Evolutionary conservation across 345 rosid genomes (phyloP).

Genomic region (Melaleuca alternifolia): DNA sequence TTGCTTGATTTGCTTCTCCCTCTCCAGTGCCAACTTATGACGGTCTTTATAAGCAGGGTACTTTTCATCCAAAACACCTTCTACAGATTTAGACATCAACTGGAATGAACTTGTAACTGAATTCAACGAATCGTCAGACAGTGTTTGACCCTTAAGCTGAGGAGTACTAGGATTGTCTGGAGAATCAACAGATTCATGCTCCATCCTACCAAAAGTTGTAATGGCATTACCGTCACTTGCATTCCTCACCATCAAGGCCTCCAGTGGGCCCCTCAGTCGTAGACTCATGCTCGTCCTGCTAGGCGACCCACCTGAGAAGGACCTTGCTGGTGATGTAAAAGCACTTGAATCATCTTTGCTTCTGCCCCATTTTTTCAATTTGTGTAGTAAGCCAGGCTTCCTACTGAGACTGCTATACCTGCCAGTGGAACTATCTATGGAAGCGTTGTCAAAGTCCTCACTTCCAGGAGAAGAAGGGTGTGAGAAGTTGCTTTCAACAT

Average conservation of each 20-base stretch:
- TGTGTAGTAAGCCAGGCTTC: slow-evolving; percentile 65
- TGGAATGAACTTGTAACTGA: slow-evolving; percentile 69
- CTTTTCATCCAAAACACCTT: slow-evolving; percentile 65
- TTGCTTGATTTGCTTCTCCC: slow-evolving; percentile 79
- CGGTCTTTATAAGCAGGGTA: slow-evolving; percentile 92
- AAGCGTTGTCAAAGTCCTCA: slow-evolving; percentile 80
- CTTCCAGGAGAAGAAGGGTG: slow-evolving; percentile 94
- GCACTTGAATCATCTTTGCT: slow-evolving; percentile 78
- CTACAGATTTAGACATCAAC: slow-evolving; percentile 84
- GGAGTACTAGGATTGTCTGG: slow-evolving; percentile 54
- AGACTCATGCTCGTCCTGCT: slow-evolving; percentile 57
- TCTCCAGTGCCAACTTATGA: slow-evolving; percentile 80
- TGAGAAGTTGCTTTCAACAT: slow-evolving; percentile 75
- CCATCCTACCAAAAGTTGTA: slow-evolving; percentile 68
- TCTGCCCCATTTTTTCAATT: slow-evolving; percentile 85
- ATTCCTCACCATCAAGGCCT: slow-evolving; percentile 79
- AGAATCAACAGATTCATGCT: slow-evolving; percentile 47
- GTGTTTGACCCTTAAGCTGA: slow-evolving; percentile 37
- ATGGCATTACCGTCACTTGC: slow-evolving; percentile 73
- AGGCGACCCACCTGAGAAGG: slow-evolving; percentile 66
- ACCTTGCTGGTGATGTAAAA: slow-evolving; percentile 65
- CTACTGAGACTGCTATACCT: slow-evolving; percentile 69
- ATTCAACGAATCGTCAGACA: slow-evolving; percentile 48
- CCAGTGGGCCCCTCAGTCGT: slow-evolving; percentile 74
- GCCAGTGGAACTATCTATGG: slow-evolving; percentile 73